These are phyloP conservation scores for Trypanosoma congolense DNA, from an alignment of 208 protist species.

Conservation along the genomic window DNA sequence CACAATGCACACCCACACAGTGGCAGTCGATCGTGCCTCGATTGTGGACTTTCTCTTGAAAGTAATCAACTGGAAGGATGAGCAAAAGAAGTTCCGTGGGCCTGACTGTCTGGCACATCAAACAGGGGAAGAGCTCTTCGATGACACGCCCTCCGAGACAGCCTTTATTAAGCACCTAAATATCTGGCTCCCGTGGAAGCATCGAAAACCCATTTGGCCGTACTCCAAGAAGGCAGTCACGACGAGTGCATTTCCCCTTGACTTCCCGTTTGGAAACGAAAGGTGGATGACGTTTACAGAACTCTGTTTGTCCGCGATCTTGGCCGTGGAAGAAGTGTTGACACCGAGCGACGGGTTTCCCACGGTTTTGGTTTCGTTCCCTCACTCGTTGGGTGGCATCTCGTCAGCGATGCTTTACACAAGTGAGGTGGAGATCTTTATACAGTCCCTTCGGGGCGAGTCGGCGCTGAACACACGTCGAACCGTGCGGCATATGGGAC, in stretches of 20 bases:
- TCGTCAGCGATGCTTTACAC: constrained; percentile 34
- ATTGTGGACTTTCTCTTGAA: constrained; percentile 15
- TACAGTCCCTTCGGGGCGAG: constrained; percentile 23
- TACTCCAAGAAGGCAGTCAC: constrained; percentile 20
- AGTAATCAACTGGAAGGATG: background rate
- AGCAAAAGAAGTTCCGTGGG: background rate
- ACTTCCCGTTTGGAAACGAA: background rate
- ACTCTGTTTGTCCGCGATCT: constrained; percentile 24
- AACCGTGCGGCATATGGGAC: constrained; percentile 2
- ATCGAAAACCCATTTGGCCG: constrained; percentile 57
- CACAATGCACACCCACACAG: constrained; percentile 28
- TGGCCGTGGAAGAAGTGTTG: constrained; percentile 20
- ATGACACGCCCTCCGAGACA: background rate
- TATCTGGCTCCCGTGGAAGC: constrained; percentile 76
- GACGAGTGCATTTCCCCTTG: constrained; percentile 17
- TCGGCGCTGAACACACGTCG: constrained; percentile 20
- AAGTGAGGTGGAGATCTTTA: constrained; percentile 25
- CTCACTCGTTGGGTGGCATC: constrained; percentile 6
- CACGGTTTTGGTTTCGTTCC: constrained; percentile 18
- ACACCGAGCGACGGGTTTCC: constrained; percentile 10
- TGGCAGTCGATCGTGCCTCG: constrained; percentile 27
- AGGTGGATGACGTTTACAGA: constrained; percentile 7
- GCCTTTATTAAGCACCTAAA: constrained; percentile 32
- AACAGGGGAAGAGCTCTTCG: background rate
- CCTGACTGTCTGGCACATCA: background rate